Percentiles rank a stretch among this genome's conserved stretches.
Evolutionary conservation across 208 protist genomes (phyloP).

Genomic region (Wallacemonas sp.): DNA sequence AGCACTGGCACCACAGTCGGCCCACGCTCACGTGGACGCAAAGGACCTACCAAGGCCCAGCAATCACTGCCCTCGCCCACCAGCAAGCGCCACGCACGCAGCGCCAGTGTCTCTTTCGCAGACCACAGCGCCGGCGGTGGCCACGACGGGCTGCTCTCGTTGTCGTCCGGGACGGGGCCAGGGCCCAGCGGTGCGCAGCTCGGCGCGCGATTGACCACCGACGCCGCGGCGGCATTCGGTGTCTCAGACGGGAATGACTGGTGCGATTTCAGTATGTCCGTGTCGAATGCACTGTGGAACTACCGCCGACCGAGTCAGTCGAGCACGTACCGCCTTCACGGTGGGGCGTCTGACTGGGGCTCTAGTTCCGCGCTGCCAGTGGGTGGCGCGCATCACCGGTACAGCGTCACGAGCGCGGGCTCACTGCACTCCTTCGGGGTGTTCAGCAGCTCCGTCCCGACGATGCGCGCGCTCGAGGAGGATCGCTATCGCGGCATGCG

Average conservation of each 20-base stretch:
- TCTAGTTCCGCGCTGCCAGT: not conserved
- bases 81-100: not conserved
- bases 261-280: slow-evolving; percentile 21
- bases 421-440: not conserved
- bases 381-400: not conserved
- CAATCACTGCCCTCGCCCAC: not conserved
- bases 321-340: not conserved
- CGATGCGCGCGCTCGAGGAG: slow-evolving; percentile 1
- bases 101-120: slow-evolving; percentile 1
- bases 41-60: not conserved
- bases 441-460: not conserved
- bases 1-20: not conserved
- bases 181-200: too few species aligned
- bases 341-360: too few species aligned
- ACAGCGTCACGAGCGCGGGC: not conserved
- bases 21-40: not conserved
- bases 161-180: too few species aligned
- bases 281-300: slow-evolving; percentile 15
- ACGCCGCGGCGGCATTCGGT: not conserved
- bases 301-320: slow-evolving; percentile 10
- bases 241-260: slow-evolving; percentile 12
- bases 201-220: not conserved
- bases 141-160: not conserved
- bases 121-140: slow-evolving; percentile 1
- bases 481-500: slow-evolving; percentile 1